Percentiles rank a stretch among this genome's conserved stretches.
Evolutionary conservation across 2,329 filamentous ascomycete species (phyloP).

Genomic region (Lasiodiplodia sp.): DNA sequence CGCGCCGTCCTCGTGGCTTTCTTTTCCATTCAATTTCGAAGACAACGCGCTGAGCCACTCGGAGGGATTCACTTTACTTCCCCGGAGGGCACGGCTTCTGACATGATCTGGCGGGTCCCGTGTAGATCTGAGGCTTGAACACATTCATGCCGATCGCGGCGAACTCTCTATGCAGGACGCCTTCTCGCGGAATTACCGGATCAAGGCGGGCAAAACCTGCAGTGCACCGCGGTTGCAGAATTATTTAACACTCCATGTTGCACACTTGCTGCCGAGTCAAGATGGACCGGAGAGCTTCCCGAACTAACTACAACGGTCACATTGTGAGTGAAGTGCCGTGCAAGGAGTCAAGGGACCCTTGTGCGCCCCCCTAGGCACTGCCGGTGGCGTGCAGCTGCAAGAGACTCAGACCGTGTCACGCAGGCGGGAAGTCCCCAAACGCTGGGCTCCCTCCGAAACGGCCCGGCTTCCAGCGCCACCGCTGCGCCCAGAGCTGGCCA

Average conservation of each 20-base stretch:
- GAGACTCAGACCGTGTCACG: neutral
- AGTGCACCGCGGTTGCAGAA: neutral
- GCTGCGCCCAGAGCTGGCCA: neutral
- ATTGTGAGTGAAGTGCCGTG: neutral
- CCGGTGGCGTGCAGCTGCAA: constrained; percentile 2
- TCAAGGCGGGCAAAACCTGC: constrained; percentile 5
- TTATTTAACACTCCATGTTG: neutral
- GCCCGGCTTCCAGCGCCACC: constrained; percentile 15
- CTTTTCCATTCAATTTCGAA: neutral
- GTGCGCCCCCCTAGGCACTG: neutral
- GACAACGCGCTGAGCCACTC: neutral
- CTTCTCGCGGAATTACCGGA: constrained; percentile 1
- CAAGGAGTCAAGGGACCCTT: neutral
- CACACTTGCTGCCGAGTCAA: neutral
- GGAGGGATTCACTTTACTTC: no score
- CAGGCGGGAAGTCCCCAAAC: neutral
- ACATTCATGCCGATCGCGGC: constrained; percentile 3
- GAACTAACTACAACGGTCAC: neutral
- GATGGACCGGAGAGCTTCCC: neutral
- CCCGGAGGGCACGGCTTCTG: neutral
- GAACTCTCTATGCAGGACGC: neutral
- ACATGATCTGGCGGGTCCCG: constrained; percentile 12
- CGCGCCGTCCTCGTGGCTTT: neutral
- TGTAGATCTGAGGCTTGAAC: constrained; percentile 19
- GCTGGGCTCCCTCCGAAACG: constrained; percentile 5